These are phyloP conservation scores for Eimeria nieschulzi DNA, from an alignment of 169 alveolate species.

Conservation along the genomic window DNA sequence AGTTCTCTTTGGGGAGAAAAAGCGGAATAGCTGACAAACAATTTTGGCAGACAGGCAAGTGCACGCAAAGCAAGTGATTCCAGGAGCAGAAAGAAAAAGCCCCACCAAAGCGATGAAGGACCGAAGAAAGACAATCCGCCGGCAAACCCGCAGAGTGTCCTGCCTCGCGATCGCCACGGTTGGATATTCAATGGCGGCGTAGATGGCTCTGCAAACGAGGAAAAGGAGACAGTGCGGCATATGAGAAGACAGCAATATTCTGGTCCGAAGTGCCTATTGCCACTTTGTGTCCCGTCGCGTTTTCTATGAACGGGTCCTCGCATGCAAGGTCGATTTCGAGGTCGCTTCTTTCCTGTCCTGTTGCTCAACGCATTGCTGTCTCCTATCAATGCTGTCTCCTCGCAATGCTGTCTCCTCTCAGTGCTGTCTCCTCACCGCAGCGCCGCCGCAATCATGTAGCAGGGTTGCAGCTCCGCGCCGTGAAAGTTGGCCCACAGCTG, in stretches of 20 bases:
- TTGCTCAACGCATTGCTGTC: no score
- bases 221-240: background rate
- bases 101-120: background rate
- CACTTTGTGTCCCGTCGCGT: no score
- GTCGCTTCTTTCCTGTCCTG: no score
- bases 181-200: conserved; percentile 10
- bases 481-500: conserved; percentile 58
- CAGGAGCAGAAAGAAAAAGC: background rate
- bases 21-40: no score
- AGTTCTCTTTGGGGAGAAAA: background rate
- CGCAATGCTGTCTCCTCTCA: no score
- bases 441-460: conserved; percentile 22
- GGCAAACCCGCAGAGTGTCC: background rate
- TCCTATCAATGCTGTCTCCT: no score
- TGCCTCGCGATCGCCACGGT: background rate
- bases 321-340: no score
- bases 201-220: background rate
- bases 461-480: conserved; percentile 12
- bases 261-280: no score
- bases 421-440: background rate
- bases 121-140: background rate
- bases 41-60: no score
- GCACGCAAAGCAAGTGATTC: no score
- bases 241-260: no score
- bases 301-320: no score